These are phyloP conservation scores for Coemansia nantahalensis DNA, from an alignment of 192 early-diverging fungal species.

Conservation along the genomic window DNA sequence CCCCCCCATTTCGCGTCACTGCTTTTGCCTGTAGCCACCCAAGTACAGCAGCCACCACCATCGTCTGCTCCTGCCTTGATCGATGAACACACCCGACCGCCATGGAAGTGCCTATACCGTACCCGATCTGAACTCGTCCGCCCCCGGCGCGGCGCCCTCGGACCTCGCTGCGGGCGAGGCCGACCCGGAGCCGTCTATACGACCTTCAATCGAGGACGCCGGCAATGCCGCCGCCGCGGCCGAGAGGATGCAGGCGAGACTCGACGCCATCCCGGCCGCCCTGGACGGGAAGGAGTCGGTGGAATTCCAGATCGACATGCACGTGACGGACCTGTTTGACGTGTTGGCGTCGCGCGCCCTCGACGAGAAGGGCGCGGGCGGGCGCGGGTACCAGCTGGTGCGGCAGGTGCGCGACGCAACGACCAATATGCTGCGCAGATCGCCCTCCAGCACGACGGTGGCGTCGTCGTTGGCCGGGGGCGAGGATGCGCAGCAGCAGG, in stretches of 20 bases:
- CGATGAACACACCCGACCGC: conserved; percentile 37
- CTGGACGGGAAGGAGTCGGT: conserved; percentile 64
- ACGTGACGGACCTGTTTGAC: conserved; percentile 83
- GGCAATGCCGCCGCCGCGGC: no score
- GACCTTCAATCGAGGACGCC: conserved; percentile 1
- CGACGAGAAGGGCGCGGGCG: conserved; percentile 8
- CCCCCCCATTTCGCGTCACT: no score
- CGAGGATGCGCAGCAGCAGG: conserved; percentile 7
- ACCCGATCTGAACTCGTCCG: conserved; percentile 27
- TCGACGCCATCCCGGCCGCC: conserved; percentile 12
- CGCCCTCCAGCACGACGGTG: conserved; percentile 35
- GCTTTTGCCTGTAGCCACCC: neutral
- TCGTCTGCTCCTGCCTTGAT: conserved; percentile 5
- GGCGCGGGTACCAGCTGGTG: conserved; percentile 42
- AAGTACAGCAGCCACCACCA: neutral
- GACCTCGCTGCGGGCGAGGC: conserved; percentile 1
- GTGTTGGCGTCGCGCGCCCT: conserved; percentile 45
- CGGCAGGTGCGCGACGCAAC: conserved; percentile 46
- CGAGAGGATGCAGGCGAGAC: no score
- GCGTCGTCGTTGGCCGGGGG: conserved; percentile 22
- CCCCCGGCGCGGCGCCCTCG: neutral
- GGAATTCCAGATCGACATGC: conserved; percentile 63
- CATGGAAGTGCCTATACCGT: conserved; percentile 52
- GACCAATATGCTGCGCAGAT: conserved; percentile 39
- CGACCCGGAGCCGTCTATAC: conserved; percentile 9